These are phyloP conservation scores for Hanseniaspora mollemarum DNA, from an alignment of 805 yeast genomes.

Conservation along the genomic window DNA sequence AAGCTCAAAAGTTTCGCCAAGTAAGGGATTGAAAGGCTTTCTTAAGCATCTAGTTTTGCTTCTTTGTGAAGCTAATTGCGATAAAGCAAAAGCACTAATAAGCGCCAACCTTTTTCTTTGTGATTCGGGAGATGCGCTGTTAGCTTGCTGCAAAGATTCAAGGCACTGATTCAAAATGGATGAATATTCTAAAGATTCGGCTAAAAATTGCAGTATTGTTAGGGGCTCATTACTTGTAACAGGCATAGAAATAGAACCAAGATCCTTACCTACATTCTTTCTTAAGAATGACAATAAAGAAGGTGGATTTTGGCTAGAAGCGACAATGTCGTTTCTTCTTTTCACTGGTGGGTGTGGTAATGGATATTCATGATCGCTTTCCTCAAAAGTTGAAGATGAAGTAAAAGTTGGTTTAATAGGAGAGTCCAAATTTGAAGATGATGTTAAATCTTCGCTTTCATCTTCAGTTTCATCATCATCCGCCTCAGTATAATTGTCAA, in stretches of 20 bases:
- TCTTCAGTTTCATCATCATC: constrained; percentile 26
- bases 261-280: constrained; percentile 85
- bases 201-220: constrained; percentile 62
- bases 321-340: constrained; percentile 49
- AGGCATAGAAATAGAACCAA: constrained; percentile 81
- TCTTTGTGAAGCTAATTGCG: constrained; percentile 58
- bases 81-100: constrained; percentile 68
- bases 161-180: constrained; percentile 42
- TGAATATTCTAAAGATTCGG: constrained; percentile 73
- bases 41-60: constrained; percentile 64
- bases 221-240: constrained; percentile 89
- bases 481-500: constrained; percentile 9
- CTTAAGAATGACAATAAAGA: constrained; percentile 67
- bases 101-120: constrained; percentile 53
- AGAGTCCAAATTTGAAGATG: constrained; percentile 11
- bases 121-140: constrained; percentile 31
- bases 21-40: constrained; percentile 87
- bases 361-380: constrained; percentile 37
- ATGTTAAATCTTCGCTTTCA: constrained; percentile 18
- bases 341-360: constrained; percentile 41
- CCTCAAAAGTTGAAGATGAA: constrained; percentile 10
- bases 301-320: constrained; percentile 63
- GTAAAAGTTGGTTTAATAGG: neutral
- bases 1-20: constrained; percentile 87
- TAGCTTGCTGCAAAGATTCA: neutral